A percentile compares a stretch with the other conserved stretches of the same genome.
These are phyloP conservation scores for Aspergillus sclerotialis DNA, from an alignment of 2,329 filamentous ascomycete species.

Conservation along the genomic window DNA sequence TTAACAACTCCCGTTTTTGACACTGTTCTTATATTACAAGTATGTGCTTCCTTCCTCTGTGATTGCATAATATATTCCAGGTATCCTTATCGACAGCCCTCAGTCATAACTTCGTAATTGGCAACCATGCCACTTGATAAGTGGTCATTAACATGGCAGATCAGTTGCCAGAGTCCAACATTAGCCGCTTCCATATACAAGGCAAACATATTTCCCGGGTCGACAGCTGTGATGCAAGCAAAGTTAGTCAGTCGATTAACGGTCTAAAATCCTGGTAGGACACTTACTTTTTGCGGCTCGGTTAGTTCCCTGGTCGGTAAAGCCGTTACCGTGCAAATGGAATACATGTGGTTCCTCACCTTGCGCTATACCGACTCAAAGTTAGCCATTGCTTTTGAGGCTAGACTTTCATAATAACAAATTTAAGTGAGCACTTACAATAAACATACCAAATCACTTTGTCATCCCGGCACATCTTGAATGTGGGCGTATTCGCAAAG, in stretches of 20 bases:
- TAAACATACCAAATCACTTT: slow-evolving; percentile 23
- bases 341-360: slow-evolving; percentile 20
- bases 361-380: neutral
- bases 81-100: too few species aligned
- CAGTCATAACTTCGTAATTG: neutral
- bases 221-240: slow-evolving; percentile 9
- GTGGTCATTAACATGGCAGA: slow-evolving; percentile 10
- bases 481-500: slow-evolving; percentile 20
- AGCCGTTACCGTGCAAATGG: slow-evolving; percentile 22
- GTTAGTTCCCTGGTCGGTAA: slow-evolving; percentile 11
- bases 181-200: slow-evolving; percentile 18
- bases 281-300: neutral
- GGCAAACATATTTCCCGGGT: slow-evolving; percentile 19
- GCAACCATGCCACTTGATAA: slow-evolving; percentile 4
- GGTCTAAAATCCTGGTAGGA: neutral
- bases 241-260: neutral
- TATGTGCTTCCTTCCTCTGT: too few species aligned
- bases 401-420: too few species aligned
- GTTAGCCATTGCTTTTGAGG: neutral
- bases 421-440: slow-evolving; percentile 3
- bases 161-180: slow-evolving; percentile 10
- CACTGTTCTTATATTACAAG: too few species aligned
- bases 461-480: slow-evolving; percentile 22
- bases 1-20: too few species aligned
- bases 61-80: too few species aligned